phyloP scores from a whole-genome alignment of 169 alveolate genomes.

The Eimeria falciformis region DNA sequence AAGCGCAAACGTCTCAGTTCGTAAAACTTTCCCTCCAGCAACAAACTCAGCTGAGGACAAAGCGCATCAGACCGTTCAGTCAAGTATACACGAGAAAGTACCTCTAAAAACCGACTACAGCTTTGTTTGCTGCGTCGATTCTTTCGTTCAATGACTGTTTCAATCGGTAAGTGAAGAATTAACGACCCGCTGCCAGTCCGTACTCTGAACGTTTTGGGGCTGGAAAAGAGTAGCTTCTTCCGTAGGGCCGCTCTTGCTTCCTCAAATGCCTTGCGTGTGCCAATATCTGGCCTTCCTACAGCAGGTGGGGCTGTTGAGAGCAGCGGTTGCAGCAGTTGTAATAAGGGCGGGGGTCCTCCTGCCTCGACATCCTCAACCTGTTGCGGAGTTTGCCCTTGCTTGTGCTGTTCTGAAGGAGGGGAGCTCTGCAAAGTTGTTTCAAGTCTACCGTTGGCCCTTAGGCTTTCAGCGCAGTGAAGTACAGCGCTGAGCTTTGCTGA shows the following conservation, averaged over 20 bases:
- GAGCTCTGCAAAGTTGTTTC: background rate
- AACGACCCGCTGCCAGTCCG: background rate
- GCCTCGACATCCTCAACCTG: background rate
- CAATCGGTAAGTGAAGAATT: no score
- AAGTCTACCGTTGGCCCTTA: constrained; percentile 44
- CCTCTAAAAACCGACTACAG: no score
- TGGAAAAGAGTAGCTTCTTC: constrained; percentile 63
- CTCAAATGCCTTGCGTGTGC: constrained; percentile 2
- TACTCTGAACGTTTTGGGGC: constrained; percentile 57
- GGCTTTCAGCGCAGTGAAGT: constrained; percentile 36
- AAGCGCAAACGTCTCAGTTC: constrained; percentile 56
- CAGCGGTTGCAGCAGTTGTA: constrained; percentile 65
- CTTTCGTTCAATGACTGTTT: no score
- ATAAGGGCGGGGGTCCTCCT: constrained; percentile 27
- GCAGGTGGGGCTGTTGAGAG: constrained; percentile 56
- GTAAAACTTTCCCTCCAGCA: constrained; percentile 64
- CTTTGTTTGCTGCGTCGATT: no score
- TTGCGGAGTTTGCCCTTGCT: constrained; percentile 1
- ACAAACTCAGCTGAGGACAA: constrained; percentile 55
- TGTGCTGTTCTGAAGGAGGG: background rate
- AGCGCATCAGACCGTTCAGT: background rate
- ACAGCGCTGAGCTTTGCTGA: constrained; percentile 61
- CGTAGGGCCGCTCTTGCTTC: constrained; percentile 51
- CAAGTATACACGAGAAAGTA: background rate
- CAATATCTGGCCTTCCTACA: constrained; percentile 43